phyloP scores from a whole-genome alignment of 75 land plant species.

The Sequoiadendron giganteum region DNA sequence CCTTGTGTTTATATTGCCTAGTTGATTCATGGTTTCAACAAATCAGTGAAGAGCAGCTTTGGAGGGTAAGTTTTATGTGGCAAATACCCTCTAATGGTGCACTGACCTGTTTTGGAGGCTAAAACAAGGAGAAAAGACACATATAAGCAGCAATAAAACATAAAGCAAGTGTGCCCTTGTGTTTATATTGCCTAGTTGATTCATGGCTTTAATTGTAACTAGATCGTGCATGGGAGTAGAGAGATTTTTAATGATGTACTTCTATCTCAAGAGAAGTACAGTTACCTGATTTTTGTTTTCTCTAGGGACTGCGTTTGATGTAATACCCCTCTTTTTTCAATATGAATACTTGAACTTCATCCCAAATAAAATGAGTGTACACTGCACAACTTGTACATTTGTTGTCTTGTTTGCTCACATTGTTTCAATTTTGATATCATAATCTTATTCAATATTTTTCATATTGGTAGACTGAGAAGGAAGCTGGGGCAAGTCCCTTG shows the following conservation, averaged over 20 bases:
- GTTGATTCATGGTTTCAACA: too few species aligned
- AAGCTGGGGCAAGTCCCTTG: conserved; percentile 61
- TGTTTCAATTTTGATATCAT: neutral
- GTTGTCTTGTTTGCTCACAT: neutral
- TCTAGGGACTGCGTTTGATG: neutral
- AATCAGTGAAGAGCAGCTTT: too few species aligned
- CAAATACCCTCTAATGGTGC: too few species aligned
- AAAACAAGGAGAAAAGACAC: too few species aligned
- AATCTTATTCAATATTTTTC: neutral
- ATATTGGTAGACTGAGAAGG: conserved; percentile 65
- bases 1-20: too few species aligned
- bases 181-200: too few species aligned
- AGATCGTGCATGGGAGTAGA: neutral
- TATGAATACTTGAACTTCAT: neutral
- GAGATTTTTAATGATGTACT: neutral
- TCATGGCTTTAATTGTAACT: neutral
- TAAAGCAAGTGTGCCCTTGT: too few species aligned
- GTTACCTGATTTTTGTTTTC: neutral
- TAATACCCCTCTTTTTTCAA: neutral
- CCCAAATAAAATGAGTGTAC: neutral
- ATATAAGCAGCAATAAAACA: too few species aligned
- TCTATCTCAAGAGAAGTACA: neutral
- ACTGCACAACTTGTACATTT: too few species aligned
- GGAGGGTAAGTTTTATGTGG: too few species aligned
- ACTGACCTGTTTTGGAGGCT: too few species aligned